Conservation (phyloP, 1,139 yeast genomes). For the Blastobotrys persicus region DNA sequence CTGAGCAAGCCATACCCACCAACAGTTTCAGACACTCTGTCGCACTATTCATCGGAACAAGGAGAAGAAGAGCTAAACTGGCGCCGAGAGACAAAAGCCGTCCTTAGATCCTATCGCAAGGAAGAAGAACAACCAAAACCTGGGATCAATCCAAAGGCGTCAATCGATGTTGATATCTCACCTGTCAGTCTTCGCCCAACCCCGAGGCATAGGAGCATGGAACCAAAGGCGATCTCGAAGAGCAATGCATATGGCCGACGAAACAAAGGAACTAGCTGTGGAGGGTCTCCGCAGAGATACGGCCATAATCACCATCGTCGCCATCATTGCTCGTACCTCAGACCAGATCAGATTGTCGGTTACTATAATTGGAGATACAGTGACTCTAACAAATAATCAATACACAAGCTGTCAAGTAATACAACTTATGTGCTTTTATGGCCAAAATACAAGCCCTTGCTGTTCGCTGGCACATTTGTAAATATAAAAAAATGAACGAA, state of each 20-base stretch:
- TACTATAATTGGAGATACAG: neutral
- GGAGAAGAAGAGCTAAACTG: slow-evolving; percentile 22
- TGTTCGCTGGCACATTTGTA: too few relatives aligned
- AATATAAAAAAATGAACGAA: too few relatives aligned
- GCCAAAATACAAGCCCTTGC: too few relatives aligned
- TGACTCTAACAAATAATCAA: neutral
- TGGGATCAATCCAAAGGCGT: neutral
- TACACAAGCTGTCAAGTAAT: neutral
- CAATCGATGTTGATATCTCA: slow-evolving; percentile 10
- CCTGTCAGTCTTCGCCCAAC: slow-evolving; percentile 4
- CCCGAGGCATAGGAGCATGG: neutral
- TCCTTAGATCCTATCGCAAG: slow-evolving; percentile 21
- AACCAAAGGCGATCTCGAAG: neutral
- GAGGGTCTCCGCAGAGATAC: neutral
- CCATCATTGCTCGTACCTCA: neutral
- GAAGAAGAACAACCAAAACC: slow-evolving; percentile 20
- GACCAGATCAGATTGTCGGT: neutral
- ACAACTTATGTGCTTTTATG: too few relatives aligned
- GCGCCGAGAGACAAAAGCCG: slow-evolving; percentile 20
- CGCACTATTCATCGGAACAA: slow-evolving; percentile 4
- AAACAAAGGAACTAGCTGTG: neutral
- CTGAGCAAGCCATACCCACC: slow-evolving; percentile 17
- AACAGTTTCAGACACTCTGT: slow-evolving; percentile 16
- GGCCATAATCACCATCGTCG: neutral
- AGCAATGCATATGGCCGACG: neutral